A percentile compares a stretch with the other conserved stretches of the same genome.
Evolutionary conservation across 139 green algal species (phyloP).

Genomic region (Closterium sp.): DNA sequence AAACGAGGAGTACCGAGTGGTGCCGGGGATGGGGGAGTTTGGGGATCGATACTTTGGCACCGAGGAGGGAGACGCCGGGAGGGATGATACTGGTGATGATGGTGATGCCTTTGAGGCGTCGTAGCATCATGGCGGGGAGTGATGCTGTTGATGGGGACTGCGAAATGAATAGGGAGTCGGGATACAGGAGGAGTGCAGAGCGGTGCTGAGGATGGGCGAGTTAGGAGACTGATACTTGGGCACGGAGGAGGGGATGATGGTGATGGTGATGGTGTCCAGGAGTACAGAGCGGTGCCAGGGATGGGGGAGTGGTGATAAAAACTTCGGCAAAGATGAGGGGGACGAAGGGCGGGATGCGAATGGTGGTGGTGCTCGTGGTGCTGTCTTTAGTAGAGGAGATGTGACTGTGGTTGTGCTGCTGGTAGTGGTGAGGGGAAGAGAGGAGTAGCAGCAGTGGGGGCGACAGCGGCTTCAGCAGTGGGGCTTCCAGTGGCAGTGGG

Average conservation of each 20-base stretch:
- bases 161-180: conserved; percentile 73
- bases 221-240: conserved; percentile 51
- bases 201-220: conserved; percentile 81
- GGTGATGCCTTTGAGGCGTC: neutral
- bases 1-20: conserved; percentile 71
- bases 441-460: too few species aligned
- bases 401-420: neutral
- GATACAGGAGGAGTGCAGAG: conserved; percentile 71
- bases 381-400: neutral
- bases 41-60: conserved; percentile 71
- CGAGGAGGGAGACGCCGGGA: conserved; percentile 15
- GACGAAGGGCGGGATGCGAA: neutral
- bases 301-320: neutral
- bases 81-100: neutral
- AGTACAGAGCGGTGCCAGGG: too few species aligned
- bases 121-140: neutral
- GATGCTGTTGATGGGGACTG: conserved; percentile 43
- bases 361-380: neutral
- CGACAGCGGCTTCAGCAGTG: too few species aligned
- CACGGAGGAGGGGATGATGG: neutral
- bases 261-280: too few species aligned
- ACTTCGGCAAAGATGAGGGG: neutral
- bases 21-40: conserved; percentile 82
- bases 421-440: too few species aligned
- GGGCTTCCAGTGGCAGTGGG: too few species aligned